Evolutionary conservation across 257 asterid genomes (phyloP), one percentile per base, ranked within the genome.

Genomic region (Linderniella brevidens): DNA sequence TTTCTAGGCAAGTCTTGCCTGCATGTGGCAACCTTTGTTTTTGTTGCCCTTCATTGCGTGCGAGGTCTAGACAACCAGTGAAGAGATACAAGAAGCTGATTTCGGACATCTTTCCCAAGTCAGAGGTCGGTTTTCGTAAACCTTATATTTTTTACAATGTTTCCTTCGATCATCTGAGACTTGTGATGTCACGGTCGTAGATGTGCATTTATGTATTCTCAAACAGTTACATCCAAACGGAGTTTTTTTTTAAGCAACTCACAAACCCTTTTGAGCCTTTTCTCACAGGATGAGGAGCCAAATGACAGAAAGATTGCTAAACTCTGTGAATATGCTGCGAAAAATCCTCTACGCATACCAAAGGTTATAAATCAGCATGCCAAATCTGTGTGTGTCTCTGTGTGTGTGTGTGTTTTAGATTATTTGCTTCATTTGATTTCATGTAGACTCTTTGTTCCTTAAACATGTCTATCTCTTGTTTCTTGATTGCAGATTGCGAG

Each of bases 71-170:
- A 60, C 98, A 88, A 76, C 98, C 98, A 11, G 98, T 88, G 48
- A 88, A 84, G 86, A 78, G 98, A 69, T 88, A 88, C 82, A 88
- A 88, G 87, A 84, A 88, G 69, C 66, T 88, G 92, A 78, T 88
- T 17, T 53, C 95, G 9, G 98, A 88, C 43, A 84, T 84, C 47
- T 88, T 88, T 41, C 90, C 97, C 47, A 68, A 66, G 13, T 46
- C 68, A 44, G 88, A 70, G 98, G 98, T 88, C 42, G 37, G 95
- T 71, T 54, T 58, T 62, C 11, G 29, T 5, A 46, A 46, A 16
- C 25, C 25, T 11, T 18, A 43, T 15, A 4, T 3, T 43, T 16
- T 43, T 13, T 43, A 13, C 17, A 3, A 18, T 15, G 48, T 4
- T 11, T 39, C 13, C 43, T 43, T 9, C 17, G n/a, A 3, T 13